Percentiles rank a stretch among this genome's conserved stretches.
Conservation (phyloP, 768 basidiomycete species). For the Tylopilus vinaceipallidus region DNA sequence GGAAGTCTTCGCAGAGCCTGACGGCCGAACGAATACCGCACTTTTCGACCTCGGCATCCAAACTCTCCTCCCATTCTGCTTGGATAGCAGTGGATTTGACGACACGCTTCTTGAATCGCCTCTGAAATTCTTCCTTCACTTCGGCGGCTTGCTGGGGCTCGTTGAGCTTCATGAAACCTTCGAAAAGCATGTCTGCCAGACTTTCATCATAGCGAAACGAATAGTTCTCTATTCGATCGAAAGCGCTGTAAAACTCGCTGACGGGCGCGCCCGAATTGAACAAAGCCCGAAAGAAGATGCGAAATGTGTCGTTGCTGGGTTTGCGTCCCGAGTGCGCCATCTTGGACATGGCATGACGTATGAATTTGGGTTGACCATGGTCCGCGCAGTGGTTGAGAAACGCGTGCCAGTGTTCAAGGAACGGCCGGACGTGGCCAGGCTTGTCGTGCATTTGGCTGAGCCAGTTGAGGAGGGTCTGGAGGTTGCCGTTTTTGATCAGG, state of each 20-base stretch:
- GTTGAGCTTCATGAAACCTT: slow-evolving; percentile 43
- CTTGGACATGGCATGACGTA: slow-evolving; percentile 33
- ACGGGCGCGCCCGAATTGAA: slow-evolving; percentile 33
- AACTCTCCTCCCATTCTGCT: slow-evolving; percentile 29
- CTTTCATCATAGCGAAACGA: slow-evolving; percentile 44
- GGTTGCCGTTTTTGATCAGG: slow-evolving; percentile 44
- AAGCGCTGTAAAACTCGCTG: slow-evolving; percentile 38
- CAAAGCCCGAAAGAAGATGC: slow-evolving; percentile 46
- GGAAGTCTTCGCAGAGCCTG: slow-evolving; percentile 33
- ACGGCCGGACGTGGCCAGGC: slow-evolving; percentile 45
- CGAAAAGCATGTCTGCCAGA: slow-evolving; percentile 40
- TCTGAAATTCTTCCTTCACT: slow-evolving; percentile 39
- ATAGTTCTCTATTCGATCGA: slow-evolving; percentile 46
- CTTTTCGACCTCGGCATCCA: slow-evolving; percentile 32
- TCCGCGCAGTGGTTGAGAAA: slow-evolving; percentile 44
- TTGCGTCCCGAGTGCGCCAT: slow-evolving; percentile 40
- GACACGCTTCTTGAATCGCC: slow-evolving; percentile 30
- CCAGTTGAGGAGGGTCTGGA: slow-evolving; percentile 47
- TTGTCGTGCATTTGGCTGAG: slow-evolving; percentile 51
- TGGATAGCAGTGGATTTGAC: slow-evolving; percentile 26
- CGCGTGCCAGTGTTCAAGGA: slow-evolving; percentile 52
- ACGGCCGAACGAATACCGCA: slow-evolving; percentile 36
- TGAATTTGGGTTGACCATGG: slow-evolving; percentile 24
- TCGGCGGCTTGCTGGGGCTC: slow-evolving; percentile 36
- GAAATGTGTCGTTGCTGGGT: slow-evolving; percentile 47